A percentile compares a stretch with the other conserved stretches of the same genome.
Conservation (phyloP, 495 filamentous ascomycete species). For the Saxophila tyrrhenica region DNA sequence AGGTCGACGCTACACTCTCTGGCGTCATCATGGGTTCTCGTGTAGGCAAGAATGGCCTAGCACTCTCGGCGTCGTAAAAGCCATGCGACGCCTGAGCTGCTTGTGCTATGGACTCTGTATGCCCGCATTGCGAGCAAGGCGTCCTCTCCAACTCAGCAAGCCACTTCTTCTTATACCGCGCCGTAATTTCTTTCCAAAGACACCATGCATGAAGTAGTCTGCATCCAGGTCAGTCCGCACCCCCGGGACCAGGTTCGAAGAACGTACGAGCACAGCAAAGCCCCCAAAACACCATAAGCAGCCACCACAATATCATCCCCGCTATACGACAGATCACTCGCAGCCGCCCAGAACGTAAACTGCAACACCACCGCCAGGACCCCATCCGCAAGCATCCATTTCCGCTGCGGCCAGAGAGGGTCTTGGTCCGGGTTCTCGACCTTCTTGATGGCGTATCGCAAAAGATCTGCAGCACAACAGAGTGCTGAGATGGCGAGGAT, state of each 20-base stretch:
- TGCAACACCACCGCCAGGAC: background rate
- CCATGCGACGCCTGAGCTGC: background rate
- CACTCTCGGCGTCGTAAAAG: background rate
- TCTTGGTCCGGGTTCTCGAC: background rate
- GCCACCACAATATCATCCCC: background rate
- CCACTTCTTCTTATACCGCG: conserved; percentile 1
- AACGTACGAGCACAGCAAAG: background rate
- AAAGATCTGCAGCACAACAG: background rate
- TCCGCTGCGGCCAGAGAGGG: background rate
- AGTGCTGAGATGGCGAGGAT: background rate
- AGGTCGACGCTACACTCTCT: background rate
- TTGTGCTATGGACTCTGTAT: background rate
- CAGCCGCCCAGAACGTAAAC: background rate
- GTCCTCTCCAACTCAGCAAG: background rate
- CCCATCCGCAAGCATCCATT: background rate
- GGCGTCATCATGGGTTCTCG: background rate
- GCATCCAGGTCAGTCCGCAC: background rate
- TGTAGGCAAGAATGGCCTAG: background rate
- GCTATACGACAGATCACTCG: background rate
- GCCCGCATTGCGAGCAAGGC: background rate
- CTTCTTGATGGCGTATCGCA: background rate
- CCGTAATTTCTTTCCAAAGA: background rate
- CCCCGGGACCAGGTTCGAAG: background rate
- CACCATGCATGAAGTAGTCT: background rate
- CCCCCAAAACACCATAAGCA: background rate